These are phyloP conservation scores for Neurospora sp. DNA, from an alignment of 495 filamentous ascomycete genomes.

Conservation along the genomic window DNA sequence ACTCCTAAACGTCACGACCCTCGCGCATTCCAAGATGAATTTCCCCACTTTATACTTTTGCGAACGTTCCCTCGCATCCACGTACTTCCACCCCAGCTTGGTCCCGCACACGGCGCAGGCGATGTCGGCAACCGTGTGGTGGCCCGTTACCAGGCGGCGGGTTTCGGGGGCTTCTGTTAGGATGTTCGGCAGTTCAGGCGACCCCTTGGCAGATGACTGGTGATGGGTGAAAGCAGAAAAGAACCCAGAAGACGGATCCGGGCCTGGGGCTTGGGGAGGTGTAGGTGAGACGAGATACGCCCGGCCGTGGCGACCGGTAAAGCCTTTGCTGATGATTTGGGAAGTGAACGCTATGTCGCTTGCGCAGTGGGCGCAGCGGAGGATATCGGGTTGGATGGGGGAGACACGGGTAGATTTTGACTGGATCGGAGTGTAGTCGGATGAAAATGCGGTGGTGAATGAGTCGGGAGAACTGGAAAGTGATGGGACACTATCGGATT, in stretches of 20 bases:
- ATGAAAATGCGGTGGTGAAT: slow-evolving; percentile 12
- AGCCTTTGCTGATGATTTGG: slow-evolving; percentile 85
- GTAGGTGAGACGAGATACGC: slow-evolving; percentile 70
- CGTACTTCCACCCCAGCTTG: slow-evolving; percentile 88
- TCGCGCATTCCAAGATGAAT: slow-evolving; percentile 84
- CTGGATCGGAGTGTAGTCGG: background rate
- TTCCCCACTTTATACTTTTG: slow-evolving; percentile 94
- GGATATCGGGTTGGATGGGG: slow-evolving; percentile 32
- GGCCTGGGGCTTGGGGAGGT: slow-evolving; percentile 8
- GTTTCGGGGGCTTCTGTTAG: slow-evolving; percentile 45
- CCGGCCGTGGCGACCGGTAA: slow-evolving; percentile 87
- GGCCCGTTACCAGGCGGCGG: slow-evolving; percentile 69
- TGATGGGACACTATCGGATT: slow-evolving; percentile 7
- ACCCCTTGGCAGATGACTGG: background rate
- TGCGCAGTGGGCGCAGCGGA: slow-evolving; percentile 66
- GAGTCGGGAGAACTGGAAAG: slow-evolving; percentile 27
- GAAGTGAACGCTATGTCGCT: slow-evolving; percentile 63
- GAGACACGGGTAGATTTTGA: slow-evolving; percentile 11
- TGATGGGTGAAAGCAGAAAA: background rate
- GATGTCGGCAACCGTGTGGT: slow-evolving; percentile 55
- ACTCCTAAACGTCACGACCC: slow-evolving; percentile 51
- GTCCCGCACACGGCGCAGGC: slow-evolving; percentile 44
- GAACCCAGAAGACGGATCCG: background rate
- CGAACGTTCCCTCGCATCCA: slow-evolving; percentile 66
- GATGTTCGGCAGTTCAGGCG: slow-evolving; percentile 34